A percentile compares a stretch with the other conserved stretches of the same genome.
Evolutionary conservation across 306 rosid genomes (phyloP).

Genomic region (Quercus dentata): DNA sequence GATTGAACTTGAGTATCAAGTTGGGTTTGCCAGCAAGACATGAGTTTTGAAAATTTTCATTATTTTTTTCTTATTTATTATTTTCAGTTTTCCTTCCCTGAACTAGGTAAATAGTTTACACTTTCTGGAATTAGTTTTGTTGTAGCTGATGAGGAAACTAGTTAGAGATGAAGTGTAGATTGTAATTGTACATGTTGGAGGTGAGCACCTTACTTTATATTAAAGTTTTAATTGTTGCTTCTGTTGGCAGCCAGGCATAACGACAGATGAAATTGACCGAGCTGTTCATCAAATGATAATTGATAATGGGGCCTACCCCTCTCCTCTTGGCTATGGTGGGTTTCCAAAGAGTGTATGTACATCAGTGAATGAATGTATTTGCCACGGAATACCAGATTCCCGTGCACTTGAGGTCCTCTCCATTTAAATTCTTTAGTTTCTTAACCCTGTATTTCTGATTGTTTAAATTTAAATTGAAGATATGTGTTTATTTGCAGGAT

Average conservation of each 20-base stretch:
- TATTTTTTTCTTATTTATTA: not conserved
- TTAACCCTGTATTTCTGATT: not conserved
- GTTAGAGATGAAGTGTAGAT: slow-evolving; percentile 6
- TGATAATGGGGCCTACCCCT: slow-evolving; percentile 93
- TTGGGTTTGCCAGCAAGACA: not conserved
- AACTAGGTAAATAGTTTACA: not conserved
- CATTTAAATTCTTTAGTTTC: slow-evolving; percentile 9
- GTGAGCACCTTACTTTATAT: slow-evolving; percentile 1
- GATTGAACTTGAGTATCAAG: not conserved
- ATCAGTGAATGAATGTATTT: slow-evolving; percentile 92
- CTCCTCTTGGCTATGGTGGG: slow-evolving; percentile 92
- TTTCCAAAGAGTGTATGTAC: slow-evolving; percentile 99
- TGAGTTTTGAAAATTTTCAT: not conserved
- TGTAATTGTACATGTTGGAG: not conserved
- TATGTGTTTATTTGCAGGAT: slow-evolving; percentile 54
- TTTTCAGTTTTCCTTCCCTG: not conserved
- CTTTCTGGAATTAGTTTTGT: not conserved
- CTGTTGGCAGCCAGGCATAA: slow-evolving; percentile 95
- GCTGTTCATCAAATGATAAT: slow-evolving; percentile 95
- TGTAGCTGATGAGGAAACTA: not conserved
- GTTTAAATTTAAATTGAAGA: not conserved
- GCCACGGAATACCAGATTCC: slow-evolving; percentile 97
- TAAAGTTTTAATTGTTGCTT: slow-evolving; percentile 37
- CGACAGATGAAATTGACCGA: slow-evolving; percentile 85
- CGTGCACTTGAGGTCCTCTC: slow-evolving; percentile 69